phyloP scores from a whole-genome alignment of 371 early-diverging fungal species.

The Mortierella sp. region DNA sequence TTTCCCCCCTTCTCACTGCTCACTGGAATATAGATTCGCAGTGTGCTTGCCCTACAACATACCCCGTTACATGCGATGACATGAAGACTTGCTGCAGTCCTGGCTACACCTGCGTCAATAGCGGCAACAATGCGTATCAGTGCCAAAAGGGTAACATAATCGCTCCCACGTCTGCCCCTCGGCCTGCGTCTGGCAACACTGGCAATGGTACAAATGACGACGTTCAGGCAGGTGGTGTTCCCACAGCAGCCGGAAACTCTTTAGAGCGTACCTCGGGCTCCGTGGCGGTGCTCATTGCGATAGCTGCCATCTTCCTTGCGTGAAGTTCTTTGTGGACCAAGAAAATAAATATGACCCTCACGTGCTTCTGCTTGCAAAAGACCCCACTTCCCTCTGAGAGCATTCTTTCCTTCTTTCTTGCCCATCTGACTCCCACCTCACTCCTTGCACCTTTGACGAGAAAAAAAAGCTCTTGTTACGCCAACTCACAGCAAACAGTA shows the following conservation, averaged over 20 bases:
- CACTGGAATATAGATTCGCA: neutral
- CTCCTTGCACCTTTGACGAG: too few species aligned
- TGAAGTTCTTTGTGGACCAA: neutral
- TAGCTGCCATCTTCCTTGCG: constrained; percentile 9
- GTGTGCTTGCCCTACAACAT: constrained; percentile 9
- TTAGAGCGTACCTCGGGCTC: neutral
- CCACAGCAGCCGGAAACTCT: neutral
- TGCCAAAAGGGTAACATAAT: neutral
- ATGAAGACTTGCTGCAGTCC: constrained; percentile 7
- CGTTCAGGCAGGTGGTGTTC: neutral
- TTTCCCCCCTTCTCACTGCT: too few species aligned
- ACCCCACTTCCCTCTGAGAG: neutral
- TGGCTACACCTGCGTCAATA: neutral
- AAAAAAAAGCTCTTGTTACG: neutral
- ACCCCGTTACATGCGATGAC: constrained; percentile 1
- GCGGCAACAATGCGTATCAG: constrained; percentile 3
- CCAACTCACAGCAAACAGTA: neutral
- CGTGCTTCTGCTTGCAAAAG: neutral
- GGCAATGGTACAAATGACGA: neutral
- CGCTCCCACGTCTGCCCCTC: neutral
- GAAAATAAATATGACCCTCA: neutral
- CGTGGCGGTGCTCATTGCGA: neutral
- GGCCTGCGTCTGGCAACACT: neutral
- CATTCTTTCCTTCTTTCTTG: too few species aligned
- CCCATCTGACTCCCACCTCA: too few species aligned